These are phyloP conservation scores for Canavalia ensiformis DNA, from an alignment of 306 rosid genomes.

Conservation along the genomic window DNA sequence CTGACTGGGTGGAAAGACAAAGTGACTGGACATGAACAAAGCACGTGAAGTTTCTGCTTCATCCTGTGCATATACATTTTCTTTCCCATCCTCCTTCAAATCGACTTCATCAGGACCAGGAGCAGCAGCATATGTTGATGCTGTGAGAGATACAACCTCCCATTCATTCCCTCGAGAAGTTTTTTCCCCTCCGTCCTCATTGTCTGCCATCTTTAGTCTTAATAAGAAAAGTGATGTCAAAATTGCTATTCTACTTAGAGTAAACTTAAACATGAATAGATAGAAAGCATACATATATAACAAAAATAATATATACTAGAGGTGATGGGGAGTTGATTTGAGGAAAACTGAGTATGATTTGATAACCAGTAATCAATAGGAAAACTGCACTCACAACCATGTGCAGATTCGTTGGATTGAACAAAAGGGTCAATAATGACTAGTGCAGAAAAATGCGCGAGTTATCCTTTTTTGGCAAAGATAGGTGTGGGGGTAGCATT, in stretches of 20 bases:
- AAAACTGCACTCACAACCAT: conserved; percentile 17
- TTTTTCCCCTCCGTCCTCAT: conserved; percentile 72
- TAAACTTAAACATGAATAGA: conserved; percentile 31
- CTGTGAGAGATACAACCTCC: conserved; percentile 98
- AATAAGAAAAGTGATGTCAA: conserved; percentile 44
- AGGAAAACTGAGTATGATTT: background rate
- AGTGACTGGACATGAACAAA: conserved; percentile 90
- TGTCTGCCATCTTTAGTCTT: conserved; percentile 75
- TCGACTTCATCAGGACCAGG: conserved; percentile 74
- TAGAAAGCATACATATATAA: conserved; percentile 2
- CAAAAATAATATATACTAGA: background rate
- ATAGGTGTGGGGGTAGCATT: background rate
- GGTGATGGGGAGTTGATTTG: background rate
- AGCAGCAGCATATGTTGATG: conserved; percentile 92
- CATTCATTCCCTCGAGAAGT: conserved; percentile 85
- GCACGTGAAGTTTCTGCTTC: conserved; percentile 83
- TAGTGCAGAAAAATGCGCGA: background rate
- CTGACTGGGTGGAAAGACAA: conserved; percentile 83
- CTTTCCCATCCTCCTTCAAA: conserved; percentile 58
- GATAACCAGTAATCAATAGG: background rate
- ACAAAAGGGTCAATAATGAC: conserved; percentile 4
- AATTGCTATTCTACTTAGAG: conserved; percentile 34
- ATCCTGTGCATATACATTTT: conserved; percentile 47
- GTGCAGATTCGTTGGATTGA: background rate
- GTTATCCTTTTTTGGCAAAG: background rate